phyloP scores from a whole-genome alignment of 176 grass and related monocot genomes.

The Tuctoria greenei region DNA sequence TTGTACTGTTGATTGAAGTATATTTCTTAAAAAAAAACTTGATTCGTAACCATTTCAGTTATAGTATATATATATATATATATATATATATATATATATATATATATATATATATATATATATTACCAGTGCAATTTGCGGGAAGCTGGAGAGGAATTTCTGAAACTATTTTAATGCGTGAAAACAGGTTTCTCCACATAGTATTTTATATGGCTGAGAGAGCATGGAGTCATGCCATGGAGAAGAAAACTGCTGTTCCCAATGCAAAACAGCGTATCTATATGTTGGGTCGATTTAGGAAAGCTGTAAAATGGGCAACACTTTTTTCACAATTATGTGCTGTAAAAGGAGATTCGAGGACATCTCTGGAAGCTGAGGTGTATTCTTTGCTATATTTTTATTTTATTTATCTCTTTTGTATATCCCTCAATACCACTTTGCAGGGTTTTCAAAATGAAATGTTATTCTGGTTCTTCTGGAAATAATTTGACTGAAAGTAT shows the following conservation, averaged over 20 bases:
- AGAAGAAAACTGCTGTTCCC: conserved; percentile 90
- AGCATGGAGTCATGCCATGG: conserved; percentile 99
- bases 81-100: too few relatives aligned
- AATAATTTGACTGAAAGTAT: conserved; percentile 7
- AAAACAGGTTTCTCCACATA: conserved; percentile 77
- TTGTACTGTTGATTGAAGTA: background rate
- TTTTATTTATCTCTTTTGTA: conserved; percentile 3
- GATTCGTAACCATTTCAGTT: conserved; percentile 3
- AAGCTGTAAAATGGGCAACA: conserved; percentile 90
- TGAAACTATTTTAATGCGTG: conserved; percentile 32
- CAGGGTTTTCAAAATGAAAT: background rate
- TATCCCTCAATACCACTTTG: background rate
- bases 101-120: too few relatives aligned
- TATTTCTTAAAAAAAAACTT: conserved; percentile 1
- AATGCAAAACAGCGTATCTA: conserved; percentile 80
- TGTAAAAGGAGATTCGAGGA: conserved; percentile 90
- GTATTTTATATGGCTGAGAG: conserved; percentile 95
- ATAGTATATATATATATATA: too few relatives aligned
- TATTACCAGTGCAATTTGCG: background rate
- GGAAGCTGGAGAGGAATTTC: background rate
- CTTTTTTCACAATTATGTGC: conserved; percentile 88
- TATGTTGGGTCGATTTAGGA: conserved; percentile 92
- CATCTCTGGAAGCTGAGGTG: conserved; percentile 95
- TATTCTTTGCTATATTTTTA: conserved; percentile 18
- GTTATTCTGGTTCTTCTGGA: background rate